These are phyloP conservation scores for Coemansia guatemalensis DNA, from an alignment of 192 early-diverging fungal species.

Conservation along the genomic window DNA sequence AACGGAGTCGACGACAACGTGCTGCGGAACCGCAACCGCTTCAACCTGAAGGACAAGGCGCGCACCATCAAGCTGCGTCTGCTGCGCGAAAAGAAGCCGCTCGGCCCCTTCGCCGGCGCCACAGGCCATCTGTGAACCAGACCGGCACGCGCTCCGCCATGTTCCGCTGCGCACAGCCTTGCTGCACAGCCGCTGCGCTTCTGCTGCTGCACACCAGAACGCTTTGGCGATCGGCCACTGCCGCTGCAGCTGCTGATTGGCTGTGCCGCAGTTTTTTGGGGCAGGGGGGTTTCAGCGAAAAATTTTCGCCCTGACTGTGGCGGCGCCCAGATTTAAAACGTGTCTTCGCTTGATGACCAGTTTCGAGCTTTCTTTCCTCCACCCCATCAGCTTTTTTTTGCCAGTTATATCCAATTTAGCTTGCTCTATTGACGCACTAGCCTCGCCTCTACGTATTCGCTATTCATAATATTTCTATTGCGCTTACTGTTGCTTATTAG, in stretches of 20 bases:
- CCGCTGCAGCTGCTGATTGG: slow-evolving; percentile 13
- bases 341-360: slow-evolving; percentile 10
- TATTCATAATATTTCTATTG: slow-evolving; percentile 18
- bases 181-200: not conserved
- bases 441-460: not conserved
- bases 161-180: not conserved
- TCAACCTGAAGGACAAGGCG: slow-evolving; percentile 54
- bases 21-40: slow-evolving; percentile 32
- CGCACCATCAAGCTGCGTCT: slow-evolving; percentile 48
- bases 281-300: slow-evolving; percentile 14
- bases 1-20: slow-evolving; percentile 20
- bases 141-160: too few relatives aligned
- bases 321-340: slow-evolving; percentile 14
- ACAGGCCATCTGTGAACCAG: slow-evolving; percentile 14
- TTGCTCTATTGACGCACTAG: not conserved
- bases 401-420: not conserved
- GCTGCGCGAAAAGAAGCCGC: slow-evolving; percentile 35
- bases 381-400: slow-evolving; percentile 1
- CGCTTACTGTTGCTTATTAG: slow-evolving; percentile 19
- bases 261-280: slow-evolving; percentile 5
- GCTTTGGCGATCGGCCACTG: not conserved
- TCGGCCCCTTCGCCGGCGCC: slow-evolving; percentile 26
- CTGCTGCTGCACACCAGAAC: not conserved
- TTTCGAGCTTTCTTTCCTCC: not conserved
- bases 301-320: slow-evolving; percentile 9